phyloP scores from a whole-genome alignment of 73 alveolate genomes.

The Paramecium primaurelia region DNA sequence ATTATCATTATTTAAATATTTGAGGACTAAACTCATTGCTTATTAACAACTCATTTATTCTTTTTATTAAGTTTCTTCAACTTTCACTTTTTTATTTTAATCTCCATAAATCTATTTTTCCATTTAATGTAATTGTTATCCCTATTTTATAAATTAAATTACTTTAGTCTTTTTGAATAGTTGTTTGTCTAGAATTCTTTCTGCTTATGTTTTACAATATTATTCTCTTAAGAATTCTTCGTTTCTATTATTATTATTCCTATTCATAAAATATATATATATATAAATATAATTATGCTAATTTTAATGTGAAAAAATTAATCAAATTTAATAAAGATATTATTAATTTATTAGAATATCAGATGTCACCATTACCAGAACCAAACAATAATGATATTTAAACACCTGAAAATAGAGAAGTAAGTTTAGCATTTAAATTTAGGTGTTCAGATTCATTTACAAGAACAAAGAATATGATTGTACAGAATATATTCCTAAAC shows the following conservation, averaged over 20 bases:
- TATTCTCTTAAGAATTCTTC: background rate
- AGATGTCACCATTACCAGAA: conserved; percentile 41
- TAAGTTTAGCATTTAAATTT: background rate
- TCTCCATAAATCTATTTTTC: conserved; percentile 4
- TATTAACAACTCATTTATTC: background rate
- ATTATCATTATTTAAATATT: background rate
- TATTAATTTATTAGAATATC: background rate
- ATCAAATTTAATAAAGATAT: background rate
- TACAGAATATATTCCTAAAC: conserved; percentile 49
- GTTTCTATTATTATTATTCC: background rate
- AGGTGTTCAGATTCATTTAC: conserved; percentile 40
- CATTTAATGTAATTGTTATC: background rate
- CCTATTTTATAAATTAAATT: background rate
- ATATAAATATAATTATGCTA: background rate
- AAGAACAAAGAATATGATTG: conserved; percentile 52
- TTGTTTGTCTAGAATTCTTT: background rate
- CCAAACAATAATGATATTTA: background rate
- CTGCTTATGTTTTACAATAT: background rate
- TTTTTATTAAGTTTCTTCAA: background rate
- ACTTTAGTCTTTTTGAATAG: background rate
- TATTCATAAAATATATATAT: background rate
- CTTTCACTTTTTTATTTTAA: background rate
- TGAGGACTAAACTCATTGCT: background rate
- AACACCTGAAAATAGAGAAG: background rate
- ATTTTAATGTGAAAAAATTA: background rate